Evolutionary conservation across 305 asterid species (phyloP).

Genomic region (Ilex paraguariensis): DNA sequence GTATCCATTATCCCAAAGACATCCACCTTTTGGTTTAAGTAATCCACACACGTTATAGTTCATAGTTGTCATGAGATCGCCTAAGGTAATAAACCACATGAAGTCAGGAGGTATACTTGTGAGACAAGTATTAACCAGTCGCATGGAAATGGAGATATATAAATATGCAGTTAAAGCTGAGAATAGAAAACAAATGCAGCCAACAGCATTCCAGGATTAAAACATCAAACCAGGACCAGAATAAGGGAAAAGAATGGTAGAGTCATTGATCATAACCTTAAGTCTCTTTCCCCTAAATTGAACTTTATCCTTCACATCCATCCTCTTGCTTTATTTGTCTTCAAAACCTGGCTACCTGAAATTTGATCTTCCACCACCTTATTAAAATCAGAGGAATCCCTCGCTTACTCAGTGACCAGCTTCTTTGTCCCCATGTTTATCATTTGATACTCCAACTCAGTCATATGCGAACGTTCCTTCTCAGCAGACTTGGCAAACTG

Average conservation of each 20-base stretch:
- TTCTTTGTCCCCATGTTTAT: conserved; percentile 35
- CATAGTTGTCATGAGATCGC: too few species aligned
- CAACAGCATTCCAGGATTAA: not conserved
- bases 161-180: not conserved
- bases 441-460: conserved; percentile 58
- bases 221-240: not conserved
- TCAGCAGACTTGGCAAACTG: conserved; percentile 65
- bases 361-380: conserved; percentile 25
- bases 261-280: conserved; percentile 43
- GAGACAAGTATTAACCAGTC: too few species aligned
- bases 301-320: conserved; percentile 44
- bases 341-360: conserved; percentile 22
- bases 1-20: not conserved
- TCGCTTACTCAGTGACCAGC: conserved; percentile 31
- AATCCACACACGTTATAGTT: too few species aligned
- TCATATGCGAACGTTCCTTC: conserved; percentile 70
- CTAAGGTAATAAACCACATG: not conserved
- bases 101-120: too few species aligned
- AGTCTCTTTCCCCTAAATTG: conserved; percentile 76
- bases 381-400: conserved; percentile 46
- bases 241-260: conserved; percentile 1
- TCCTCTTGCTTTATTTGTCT: conserved; percentile 20
- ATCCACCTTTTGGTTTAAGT: not conserved
- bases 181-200: not conserved
- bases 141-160: too few species aligned